These are phyloP conservation scores for Lactarius deliciosus DNA, from an alignment of 768 basidiomycete species.

Conservation along the genomic window DNA sequence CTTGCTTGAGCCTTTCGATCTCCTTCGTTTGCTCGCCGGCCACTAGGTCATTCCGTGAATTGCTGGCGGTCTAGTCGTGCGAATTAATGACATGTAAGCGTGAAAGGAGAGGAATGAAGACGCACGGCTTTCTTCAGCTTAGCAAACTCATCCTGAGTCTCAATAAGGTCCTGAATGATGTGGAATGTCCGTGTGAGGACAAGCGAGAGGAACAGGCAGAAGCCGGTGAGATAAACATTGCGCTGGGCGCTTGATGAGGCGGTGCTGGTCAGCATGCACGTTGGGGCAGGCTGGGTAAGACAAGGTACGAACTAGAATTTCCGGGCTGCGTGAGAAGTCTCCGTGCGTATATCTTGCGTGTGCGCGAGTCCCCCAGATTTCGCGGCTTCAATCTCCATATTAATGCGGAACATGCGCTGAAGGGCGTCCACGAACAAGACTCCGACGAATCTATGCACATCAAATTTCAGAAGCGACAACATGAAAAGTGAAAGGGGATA, in stretches of 20 bases:
- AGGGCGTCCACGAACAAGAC: constrained; percentile 90
- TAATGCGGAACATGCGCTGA: constrained; percentile 86
- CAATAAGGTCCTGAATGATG: constrained; percentile 88
- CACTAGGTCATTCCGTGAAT: constrained; percentile 36
- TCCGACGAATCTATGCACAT: constrained; percentile 62
- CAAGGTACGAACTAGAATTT: constrained; percentile 79
- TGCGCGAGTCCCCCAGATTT: constrained; percentile 50
- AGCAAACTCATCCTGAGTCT: constrained; percentile 83
- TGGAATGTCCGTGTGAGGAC: constrained; percentile 91
- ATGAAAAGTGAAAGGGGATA: neutral
- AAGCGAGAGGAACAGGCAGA: constrained; percentile 93
- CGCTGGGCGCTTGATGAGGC: constrained; percentile 65
- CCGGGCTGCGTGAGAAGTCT: constrained; percentile 86
- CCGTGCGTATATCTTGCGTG: constrained; percentile 64
- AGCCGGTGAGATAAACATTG: constrained; percentile 91
- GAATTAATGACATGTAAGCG: constrained; percentile 1
- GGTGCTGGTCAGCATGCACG: constrained; percentile 8
- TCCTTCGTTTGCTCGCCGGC: constrained; percentile 49
- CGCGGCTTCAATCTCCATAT: constrained; percentile 66
- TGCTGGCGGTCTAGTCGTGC: constrained; percentile 36
- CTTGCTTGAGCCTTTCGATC: constrained; percentile 66
- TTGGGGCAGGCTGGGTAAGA: constrained; percentile 4
- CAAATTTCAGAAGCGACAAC: neutral
- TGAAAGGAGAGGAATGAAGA: neutral
- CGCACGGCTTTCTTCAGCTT: constrained; percentile 65